Evolutionary conservation across 768 basidiomycete species (phyloP), one percentile per base, ranked within the genome.

Genomic region (Fomitopsis serialis): DNA sequence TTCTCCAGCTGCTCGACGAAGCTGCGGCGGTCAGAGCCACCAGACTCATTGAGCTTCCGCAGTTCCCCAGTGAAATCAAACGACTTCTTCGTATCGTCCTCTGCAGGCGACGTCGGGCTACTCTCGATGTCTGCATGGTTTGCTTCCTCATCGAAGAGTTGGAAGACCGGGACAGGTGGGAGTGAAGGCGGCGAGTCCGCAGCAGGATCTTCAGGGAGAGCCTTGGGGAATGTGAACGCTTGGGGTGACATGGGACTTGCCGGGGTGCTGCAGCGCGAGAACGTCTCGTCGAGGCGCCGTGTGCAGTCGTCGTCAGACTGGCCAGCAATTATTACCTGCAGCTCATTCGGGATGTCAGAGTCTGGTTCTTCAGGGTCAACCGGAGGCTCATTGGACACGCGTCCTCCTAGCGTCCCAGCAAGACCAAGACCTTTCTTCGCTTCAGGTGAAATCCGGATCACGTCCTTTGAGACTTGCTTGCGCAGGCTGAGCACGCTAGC

Each of bases 11-110:
- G 70, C 66, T 90, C 87, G 3, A 92, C 84, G 62, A 92, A 92
- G 67, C 89, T 91, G 12, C 67, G 73, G 10, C 87, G 71, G 61
- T 89, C 82, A 1, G 82, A 83, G 1, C 62, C 87, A 32, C 85
- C 85, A 6, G 81, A 84, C 59, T 87, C 83, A 50, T 85, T 84
- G 46, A 92, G 73, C 60, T 72, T 82, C 66, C 77, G 70, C 49
- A 92, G 67, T 65, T 91, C 90, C 36, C 84, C 87, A 0, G 90
- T 92, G 62, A 92, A 92, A 61, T 92, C 89, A 55, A 92, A 92
- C 1, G 84, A 87, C 60, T 79, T 85, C 70, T 84, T 89, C 0
- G 89, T 91, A 57, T 85, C 80, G 49, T 80, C 79, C 50, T 84
- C 82, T 13, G 80, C 82, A 12, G 72, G 70, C 5, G 43, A 52